phyloP scores from a whole-genome alignment of 371 early-diverging fungal species.

The Thermomucor indicae-seudaticae region DNA sequence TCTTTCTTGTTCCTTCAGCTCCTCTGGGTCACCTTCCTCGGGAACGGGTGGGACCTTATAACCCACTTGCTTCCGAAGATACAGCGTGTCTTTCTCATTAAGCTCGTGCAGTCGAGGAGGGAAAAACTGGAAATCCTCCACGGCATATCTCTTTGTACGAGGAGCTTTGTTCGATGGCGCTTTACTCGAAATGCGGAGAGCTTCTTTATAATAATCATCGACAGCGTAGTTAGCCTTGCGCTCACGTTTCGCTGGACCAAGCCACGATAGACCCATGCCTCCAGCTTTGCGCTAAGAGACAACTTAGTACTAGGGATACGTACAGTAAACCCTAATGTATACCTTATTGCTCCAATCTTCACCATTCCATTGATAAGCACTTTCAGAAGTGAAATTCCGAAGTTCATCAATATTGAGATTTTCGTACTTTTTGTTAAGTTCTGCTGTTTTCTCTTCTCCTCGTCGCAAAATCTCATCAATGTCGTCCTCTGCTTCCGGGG shows the following conservation, averaged over 20 bases:
- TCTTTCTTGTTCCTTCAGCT: conserved; percentile 54
- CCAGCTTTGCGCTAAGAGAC: conserved; percentile 34
- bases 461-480: conserved; percentile 86
- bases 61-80: conserved; percentile 58
- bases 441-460: conserved; percentile 89
- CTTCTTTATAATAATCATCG: conserved; percentile 84
- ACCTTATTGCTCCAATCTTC: conserved; percentile 79
- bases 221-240: conserved; percentile 82
- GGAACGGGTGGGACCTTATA: conserved; percentile 52
- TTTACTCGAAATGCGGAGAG: conserved; percentile 54
- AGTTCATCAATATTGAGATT: conserved; percentile 87
- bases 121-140: conserved; percentile 91
- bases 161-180: conserved; percentile 47
- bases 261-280: conserved; percentile 56
- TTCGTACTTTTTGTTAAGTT: conserved; percentile 81
- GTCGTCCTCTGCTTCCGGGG: conserved; percentile 67
- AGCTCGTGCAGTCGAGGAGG: conserved; percentile 75
- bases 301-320: background rate
- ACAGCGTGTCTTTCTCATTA: conserved; percentile 74
- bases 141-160: conserved; percentile 53
- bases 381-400: conserved; percentile 74
- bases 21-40: conserved; percentile 30
- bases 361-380: conserved; percentile 95
- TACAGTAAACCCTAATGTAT: background rate
- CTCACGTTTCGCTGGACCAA: conserved; percentile 88